Conservation (phyloP, 768 basidiomycete species). For the Mycena belliarum region DNA sequence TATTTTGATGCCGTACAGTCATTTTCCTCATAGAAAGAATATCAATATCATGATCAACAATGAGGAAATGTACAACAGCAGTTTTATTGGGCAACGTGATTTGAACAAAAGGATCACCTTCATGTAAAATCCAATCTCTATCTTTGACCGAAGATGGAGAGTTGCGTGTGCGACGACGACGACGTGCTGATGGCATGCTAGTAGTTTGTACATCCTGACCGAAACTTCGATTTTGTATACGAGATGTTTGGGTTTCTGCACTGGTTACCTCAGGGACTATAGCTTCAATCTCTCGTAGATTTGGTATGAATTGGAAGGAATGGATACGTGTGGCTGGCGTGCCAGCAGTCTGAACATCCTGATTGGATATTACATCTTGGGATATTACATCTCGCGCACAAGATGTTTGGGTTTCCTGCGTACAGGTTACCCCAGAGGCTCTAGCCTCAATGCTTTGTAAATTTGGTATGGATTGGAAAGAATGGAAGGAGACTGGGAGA, state of each 20-base stretch:
- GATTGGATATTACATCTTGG: background rate
- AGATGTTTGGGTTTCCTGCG: background rate
- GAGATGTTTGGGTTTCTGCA: background rate
- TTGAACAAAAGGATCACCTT: background rate
- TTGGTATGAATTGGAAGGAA: too few relatives aligned
- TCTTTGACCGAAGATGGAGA: too few relatives aligned
- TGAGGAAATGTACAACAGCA: background rate
- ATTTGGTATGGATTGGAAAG: too few relatives aligned
- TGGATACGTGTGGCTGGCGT: too few relatives aligned
- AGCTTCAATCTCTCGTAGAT: too few relatives aligned
- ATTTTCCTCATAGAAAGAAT: background rate
- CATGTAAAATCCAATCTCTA: background rate
- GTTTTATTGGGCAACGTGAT: background rate
- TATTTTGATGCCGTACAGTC: background rate
- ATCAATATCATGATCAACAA: background rate
- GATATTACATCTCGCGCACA: slow-evolving; percentile 2
- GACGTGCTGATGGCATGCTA: too few relatives aligned
- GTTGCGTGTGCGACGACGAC: too few relatives aligned
- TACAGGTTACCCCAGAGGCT: background rate
- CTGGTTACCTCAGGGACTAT: background rate
- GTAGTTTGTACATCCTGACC: too few relatives aligned
- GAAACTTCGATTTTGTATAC: too few relatives aligned
- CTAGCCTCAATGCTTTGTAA: too few relatives aligned
- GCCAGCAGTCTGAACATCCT: background rate
- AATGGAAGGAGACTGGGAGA: too few relatives aligned